Evolutionary conservation across 306 rosid genomes (phyloP).

Genomic region (Vigna hirtella): DNA sequence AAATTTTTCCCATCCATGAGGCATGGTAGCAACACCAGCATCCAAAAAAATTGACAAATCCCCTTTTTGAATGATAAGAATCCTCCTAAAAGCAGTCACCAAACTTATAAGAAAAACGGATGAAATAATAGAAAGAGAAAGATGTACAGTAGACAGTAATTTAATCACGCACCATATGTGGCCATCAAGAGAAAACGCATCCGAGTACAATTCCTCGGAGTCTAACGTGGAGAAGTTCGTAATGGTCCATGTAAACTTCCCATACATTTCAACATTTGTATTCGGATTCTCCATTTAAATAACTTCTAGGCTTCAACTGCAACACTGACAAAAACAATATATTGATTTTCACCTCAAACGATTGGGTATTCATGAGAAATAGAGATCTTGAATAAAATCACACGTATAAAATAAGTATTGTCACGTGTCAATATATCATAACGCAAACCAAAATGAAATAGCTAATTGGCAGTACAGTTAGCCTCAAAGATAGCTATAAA

Average conservation of each 20-base stretch:
- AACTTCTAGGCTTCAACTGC: neutral
- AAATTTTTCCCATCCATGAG: conserved; percentile 61
- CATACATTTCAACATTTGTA: neutral
- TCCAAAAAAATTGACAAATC: conserved; percentile 66
- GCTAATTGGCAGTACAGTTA: too few relatives aligned
- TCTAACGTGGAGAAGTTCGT: conserved; percentile 40
- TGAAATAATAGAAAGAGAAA: neutral
- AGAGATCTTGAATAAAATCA: too few relatives aligned
- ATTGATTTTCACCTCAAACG: neutral
- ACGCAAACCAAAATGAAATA: too few relatives aligned
- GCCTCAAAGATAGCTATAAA: too few relatives aligned
- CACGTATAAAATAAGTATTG: too few relatives aligned
- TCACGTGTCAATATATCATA: too few relatives aligned
- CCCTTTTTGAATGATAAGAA: conserved; percentile 38
- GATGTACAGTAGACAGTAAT: neutral
- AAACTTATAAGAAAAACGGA: neutral
- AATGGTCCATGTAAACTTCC: conserved; percentile 42
- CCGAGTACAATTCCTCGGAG: neutral
- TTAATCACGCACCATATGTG: conserved; percentile 36
- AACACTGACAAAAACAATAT: neutral
- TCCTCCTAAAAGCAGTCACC: conserved; percentile 53
- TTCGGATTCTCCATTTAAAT: neutral
- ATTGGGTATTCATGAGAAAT: too few relatives aligned
- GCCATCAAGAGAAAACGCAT: neutral
- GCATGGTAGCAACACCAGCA: conserved; percentile 42